Evolutionary conservation across 179 eudicot genomes (phyloP).

Genomic region (Gypsophila paniculata): DNA sequence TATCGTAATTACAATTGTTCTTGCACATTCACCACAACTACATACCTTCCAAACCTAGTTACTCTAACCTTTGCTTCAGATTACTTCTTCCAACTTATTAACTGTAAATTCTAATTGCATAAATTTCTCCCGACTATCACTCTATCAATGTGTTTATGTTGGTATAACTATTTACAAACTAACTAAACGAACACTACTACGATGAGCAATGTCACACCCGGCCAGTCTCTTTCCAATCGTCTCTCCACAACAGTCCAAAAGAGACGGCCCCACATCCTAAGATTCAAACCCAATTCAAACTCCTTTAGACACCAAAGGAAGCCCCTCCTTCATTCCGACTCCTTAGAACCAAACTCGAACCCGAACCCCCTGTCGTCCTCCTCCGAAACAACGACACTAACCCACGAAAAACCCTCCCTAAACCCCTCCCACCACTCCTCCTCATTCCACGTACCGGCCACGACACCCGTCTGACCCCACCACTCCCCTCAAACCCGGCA

Average conservation of each 20-base stretch:
- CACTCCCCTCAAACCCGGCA: conserved; percentile 37
- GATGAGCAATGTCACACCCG: no score
- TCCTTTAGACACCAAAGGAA: conserved; percentile 25
- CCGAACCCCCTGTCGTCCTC: conserved; percentile 16
- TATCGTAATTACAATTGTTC: conserved; percentile 6
- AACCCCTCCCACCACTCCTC: conserved; percentile 30
- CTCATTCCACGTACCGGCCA: conserved; percentile 25
- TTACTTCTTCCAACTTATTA: no score
- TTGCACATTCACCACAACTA: background rate
- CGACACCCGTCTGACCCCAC: conserved; percentile 30
- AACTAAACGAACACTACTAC: no score
- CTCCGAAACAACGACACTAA: conserved; percentile 33
- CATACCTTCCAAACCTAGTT: background rate
- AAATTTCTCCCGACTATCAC: no score
- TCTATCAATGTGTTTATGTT: background rate
- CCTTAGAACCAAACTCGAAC: conserved; percentile 26
- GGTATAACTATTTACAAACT: conserved; percentile 18
- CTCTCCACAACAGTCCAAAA: no score
- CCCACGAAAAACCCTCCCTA: conserved; percentile 27
- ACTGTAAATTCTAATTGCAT: background rate
- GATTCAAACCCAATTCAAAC: no score
- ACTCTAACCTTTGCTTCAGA: background rate
- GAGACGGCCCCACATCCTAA: no score
- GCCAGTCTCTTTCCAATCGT: no score
- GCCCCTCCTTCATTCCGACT: conserved; percentile 16